A percentile compares a stretch with the other conserved stretches of the same genome.
These are phyloP conservation scores for Epithele typhae DNA, from an alignment of 768 basidiomycete genomes.

Conservation along the genomic window DNA sequence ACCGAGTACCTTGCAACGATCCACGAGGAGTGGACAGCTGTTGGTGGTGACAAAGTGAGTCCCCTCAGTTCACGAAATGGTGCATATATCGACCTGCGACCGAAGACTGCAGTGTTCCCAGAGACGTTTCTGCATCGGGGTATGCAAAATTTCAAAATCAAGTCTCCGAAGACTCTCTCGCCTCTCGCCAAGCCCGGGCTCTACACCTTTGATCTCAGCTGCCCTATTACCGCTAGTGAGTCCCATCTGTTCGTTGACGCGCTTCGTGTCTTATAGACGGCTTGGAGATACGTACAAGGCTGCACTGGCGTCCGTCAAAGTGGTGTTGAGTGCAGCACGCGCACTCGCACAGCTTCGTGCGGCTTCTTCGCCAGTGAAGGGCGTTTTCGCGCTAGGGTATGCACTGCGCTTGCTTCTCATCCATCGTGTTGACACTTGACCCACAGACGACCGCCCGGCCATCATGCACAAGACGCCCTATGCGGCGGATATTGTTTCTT, in stretches of 20 bases:
- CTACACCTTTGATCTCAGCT: constrained; percentile 30
- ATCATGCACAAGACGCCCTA: constrained; percentile 26
- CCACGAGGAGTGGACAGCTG: constrained; percentile 25
- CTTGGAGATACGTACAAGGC: constrained; percentile 26
- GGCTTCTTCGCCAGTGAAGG: background rate
- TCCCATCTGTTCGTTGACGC: no score
- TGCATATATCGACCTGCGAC: background rate
- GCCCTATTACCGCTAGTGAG: constrained; percentile 28
- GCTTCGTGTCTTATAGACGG: no score
- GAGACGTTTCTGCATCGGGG: constrained; percentile 27
- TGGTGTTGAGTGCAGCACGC: constrained; percentile 24
- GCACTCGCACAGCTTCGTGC: constrained; percentile 2
- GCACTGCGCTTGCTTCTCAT: constrained; percentile 5
- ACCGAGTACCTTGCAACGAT: constrained; percentile 24
- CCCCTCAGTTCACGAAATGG: no score
- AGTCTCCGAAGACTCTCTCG: background rate
- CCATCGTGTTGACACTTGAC: no score
- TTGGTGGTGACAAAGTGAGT: constrained; percentile 24
- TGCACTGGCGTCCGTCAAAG: constrained; percentile 23
- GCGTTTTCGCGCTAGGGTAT: constrained; percentile 24
- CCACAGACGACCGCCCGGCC: constrained; percentile 29
- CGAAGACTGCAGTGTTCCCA: constrained; percentile 27
- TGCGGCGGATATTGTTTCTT: constrained; percentile 34
- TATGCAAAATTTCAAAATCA: constrained; percentile 9
- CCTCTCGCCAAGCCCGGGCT: constrained; percentile 24